These are phyloP conservation scores for Clonostachys solani DNA, from an alignment of 2,329 filamentous ascomycete species.

Conservation along the genomic window DNA sequence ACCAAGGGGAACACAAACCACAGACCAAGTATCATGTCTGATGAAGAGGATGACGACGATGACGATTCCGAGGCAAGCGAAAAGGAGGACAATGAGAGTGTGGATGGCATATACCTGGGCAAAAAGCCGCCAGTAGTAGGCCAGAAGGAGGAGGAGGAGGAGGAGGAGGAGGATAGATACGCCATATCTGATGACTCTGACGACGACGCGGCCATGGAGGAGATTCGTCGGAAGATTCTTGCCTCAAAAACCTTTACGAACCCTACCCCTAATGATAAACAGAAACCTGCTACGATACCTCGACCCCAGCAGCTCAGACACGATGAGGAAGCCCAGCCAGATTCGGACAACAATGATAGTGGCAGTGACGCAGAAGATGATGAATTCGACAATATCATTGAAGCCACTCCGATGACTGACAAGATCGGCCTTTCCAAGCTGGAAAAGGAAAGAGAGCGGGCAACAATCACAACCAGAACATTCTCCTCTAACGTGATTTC, in stretches of 20 bases:
- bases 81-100: slow-evolving; percentile 35
- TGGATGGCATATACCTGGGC: slow-evolving; percentile 58
- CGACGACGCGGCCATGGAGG: slow-evolving; percentile 83
- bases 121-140: slow-evolving; percentile 35
- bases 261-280: slow-evolving; percentile 31
- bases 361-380: slow-evolving; percentile 58
- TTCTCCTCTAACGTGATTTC: slow-evolving; percentile 45
- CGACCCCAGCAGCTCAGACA: slow-evolving; percentile 27
- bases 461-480: slow-evolving; percentile 41
- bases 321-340: slow-evolving; percentile 66
- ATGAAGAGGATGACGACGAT: slow-evolving; percentile 48
- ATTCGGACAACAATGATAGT: slow-evolving; percentile 61
- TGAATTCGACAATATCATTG: slow-evolving; percentile 89
- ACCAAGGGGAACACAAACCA: slow-evolving; percentile 86
- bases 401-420: slow-evolving; percentile 86
- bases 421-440: slow-evolving; percentile 62
- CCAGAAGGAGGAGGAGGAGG: slow-evolving; percentile 31
- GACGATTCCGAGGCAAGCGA: slow-evolving; percentile 38
- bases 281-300: slow-evolving; percentile 60
- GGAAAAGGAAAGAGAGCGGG: slow-evolving; percentile 48
- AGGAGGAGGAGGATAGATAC: slow-evolving; percentile 55
- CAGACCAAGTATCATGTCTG: slow-evolving; percentile 46
- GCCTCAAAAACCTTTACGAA: slow-evolving; percentile 80
- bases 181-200: slow-evolving; percentile 77
- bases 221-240: slow-evolving; percentile 84